phyloP scores from a whole-genome alignment of 2,329 filamentous ascomycete genomes.

The Ophiosphaerella herpotricha region DNA sequence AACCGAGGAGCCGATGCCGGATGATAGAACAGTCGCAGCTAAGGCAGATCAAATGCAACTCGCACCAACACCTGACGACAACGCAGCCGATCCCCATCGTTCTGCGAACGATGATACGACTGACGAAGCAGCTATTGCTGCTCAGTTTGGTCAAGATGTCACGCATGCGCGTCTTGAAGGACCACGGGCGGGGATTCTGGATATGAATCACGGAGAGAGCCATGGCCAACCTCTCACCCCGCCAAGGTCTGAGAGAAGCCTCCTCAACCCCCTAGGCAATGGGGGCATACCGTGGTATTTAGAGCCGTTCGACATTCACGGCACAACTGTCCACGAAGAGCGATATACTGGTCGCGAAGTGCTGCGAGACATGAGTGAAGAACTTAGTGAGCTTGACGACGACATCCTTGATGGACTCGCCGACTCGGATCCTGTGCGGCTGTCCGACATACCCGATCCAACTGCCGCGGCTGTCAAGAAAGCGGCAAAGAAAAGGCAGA shows the following conservation, averaged over 20 bases:
- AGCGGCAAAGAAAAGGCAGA: constrained; percentile 38
- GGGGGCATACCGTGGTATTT: constrained; percentile 92
- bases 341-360: constrained; percentile 74
- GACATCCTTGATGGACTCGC: constrained; percentile 74
- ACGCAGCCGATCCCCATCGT: constrained; percentile 33
- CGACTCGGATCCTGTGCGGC: constrained; percentile 37
- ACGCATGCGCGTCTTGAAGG: constrained; percentile 25
- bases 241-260: constrained; percentile 61
- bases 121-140: constrained; percentile 43
- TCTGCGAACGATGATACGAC: constrained; percentile 37
- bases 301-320: constrained; percentile 75
- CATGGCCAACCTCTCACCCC: constrained; percentile 63
- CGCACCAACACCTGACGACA: constrained; percentile 44
- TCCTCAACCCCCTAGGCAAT: constrained; percentile 50
- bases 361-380: constrained; percentile 76
- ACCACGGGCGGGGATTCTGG: constrained; percentile 21
- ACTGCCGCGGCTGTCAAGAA: constrained; percentile 33
- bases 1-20: constrained; percentile 11
- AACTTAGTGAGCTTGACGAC: constrained; percentile 89
- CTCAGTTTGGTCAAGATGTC: constrained; percentile 39
- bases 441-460: constrained; percentile 29
- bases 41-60: constrained; percentile 31
- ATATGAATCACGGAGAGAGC: constrained; percentile 20
- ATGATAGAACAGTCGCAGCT: constrained; percentile 13
- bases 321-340: constrained; percentile 77